Evolutionary conservation across 1,284 basidiomycete genomes (phyloP).

Genomic region (Apiotrichum montevideense): DNA sequence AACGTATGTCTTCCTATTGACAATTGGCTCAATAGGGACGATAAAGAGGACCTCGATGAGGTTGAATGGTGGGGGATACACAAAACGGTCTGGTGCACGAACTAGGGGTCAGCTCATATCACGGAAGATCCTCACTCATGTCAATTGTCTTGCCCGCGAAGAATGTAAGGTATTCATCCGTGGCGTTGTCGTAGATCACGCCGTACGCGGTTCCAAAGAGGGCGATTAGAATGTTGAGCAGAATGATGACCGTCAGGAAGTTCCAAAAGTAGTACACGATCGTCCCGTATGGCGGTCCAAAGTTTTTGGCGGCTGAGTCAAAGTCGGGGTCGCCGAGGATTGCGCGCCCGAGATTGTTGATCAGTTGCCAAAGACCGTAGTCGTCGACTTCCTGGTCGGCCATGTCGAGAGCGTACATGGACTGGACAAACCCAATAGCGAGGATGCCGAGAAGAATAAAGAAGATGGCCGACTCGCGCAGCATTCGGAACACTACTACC

Average conservation of each 20-base stretch:
- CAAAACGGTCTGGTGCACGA: slow-evolving; percentile 64
- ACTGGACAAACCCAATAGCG: slow-evolving; percentile 69
- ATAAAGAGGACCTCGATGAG: slow-evolving; percentile 68
- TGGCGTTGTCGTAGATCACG: slow-evolving; percentile 56
- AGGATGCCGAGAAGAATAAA: slow-evolving; percentile 75
- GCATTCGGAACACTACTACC: slow-evolving; percentile 57
- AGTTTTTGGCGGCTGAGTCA: slow-evolving; percentile 53
- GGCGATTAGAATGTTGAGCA: slow-evolving; percentile 92
- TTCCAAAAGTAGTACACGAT: slow-evolving; percentile 86
- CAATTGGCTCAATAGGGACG: slow-evolving; percentile 69
- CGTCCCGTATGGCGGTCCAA: slow-evolving; percentile 58
- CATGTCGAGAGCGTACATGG: slow-evolving; percentile 77
- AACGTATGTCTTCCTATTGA: slow-evolving; percentile 29
- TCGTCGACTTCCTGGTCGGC: slow-evolving; percentile 65
- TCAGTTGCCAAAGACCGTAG: slow-evolving; percentile 52
- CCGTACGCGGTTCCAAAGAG: slow-evolving; percentile 85
- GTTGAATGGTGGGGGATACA: slow-evolving; percentile 58
- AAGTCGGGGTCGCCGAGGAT: slow-evolving; percentile 77
- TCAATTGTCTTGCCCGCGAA: slow-evolving; percentile 83
- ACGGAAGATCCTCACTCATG: slow-evolving; percentile 33
- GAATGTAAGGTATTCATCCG: slow-evolving; percentile 61
- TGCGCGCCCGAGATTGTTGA: slow-evolving; percentile 72
- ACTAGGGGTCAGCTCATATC: slow-evolving; percentile 13
- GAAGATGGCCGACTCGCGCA: slow-evolving; percentile 88
- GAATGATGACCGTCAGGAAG: slow-evolving; percentile 73